Evolutionary conservation across 345 rosid species (phyloP), one percentile per base, ranked within the genome.

Genomic region (Salix suchowensis): DNA sequence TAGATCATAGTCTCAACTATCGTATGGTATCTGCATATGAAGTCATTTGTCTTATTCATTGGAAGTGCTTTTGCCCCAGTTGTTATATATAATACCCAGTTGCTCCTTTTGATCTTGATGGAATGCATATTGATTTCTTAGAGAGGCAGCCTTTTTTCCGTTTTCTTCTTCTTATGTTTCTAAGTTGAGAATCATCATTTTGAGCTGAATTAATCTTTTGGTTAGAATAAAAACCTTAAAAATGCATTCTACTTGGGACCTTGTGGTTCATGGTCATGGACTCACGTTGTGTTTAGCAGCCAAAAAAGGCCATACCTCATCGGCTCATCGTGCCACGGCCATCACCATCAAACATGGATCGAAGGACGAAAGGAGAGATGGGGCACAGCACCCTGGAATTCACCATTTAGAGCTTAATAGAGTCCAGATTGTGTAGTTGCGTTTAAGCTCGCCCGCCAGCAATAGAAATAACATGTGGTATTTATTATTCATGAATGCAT

Each of bases 11-110:
- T n/a, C 50, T 26, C 26, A 23, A n/a, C 39, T 48, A 30, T 70
- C 34, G 54, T 65, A 72, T 23, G 28, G 34, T 54, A 54, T 54
- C 13, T 78, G 76, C 67, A 67, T 65, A 78, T 64, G 65, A 54
- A 72, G 76, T 28, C 67, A 66, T n/a, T 69, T 69, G 40, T 19
- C 30, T 7, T 73, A 60, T 36, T 73, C 23, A 24, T 11, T 73
- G n/a, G 14, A 32, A 58, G 34, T 64, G 61, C 37, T 50, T 30
- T 34, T 50, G 28, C 48, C 30, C 75, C 30, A 50, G 13, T 78
- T 72, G 81, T 72, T 66, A 36, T 7, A 50, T 78, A 26, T 37
- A 0, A 26, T 23, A 39, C 24, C 18, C 28, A 54, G 18, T 24
- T 68, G 54, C 5, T 14, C 40, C 1, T 5, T 14, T 34, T 15